Conservation (phyloP, 2,329 filamentous ascomycete species). For the Trichophyton mentagrophytes region DNA sequence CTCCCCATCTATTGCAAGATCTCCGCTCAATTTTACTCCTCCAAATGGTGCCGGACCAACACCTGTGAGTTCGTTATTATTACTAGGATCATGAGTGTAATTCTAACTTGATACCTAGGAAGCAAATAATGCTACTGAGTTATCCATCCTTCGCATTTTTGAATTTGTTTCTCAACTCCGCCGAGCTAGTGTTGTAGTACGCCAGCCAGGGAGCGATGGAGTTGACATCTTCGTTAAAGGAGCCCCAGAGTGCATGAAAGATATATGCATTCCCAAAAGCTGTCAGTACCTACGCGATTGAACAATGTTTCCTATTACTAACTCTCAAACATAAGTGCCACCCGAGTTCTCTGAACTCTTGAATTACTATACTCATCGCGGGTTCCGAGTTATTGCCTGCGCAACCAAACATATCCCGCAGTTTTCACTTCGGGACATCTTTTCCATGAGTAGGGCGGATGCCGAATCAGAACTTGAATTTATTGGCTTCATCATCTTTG, state of each 20-base stretch:
- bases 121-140: conserved; percentile 38
- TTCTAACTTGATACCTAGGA: background rate
- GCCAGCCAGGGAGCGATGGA: conserved; percentile 71
- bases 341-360: conserved; percentile 80
- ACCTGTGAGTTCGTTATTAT: conserved; percentile 10
- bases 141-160: conserved; percentile 82
- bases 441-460: conserved; percentile 80
- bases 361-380: conserved; percentile 83
- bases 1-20: conserved; percentile 70
- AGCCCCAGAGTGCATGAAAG: conserved; percentile 89
- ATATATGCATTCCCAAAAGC: conserved; percentile 73
- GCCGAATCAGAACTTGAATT: conserved; percentile 78
- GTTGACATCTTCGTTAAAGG: conserved; percentile 91
- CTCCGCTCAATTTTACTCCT: conserved; percentile 45
- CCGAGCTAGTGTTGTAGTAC: conserved; percentile 82
- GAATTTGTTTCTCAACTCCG: conserved; percentile 91
- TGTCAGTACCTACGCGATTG: conserved; percentile 42
- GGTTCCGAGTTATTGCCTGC: conserved; percentile 91
- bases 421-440: conserved; percentile 83
- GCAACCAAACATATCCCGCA: conserved; percentile 79
- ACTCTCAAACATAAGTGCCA: conserved; percentile 47
- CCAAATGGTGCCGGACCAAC: conserved; percentile 33
- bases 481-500: conserved; percentile 92
- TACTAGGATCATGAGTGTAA: background rate
- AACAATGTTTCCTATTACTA: conserved; percentile 7